Evolutionary conservation across 2,329 filamentous ascomycete species (phyloP).

Genomic region (Fusarium globosum): DNA sequence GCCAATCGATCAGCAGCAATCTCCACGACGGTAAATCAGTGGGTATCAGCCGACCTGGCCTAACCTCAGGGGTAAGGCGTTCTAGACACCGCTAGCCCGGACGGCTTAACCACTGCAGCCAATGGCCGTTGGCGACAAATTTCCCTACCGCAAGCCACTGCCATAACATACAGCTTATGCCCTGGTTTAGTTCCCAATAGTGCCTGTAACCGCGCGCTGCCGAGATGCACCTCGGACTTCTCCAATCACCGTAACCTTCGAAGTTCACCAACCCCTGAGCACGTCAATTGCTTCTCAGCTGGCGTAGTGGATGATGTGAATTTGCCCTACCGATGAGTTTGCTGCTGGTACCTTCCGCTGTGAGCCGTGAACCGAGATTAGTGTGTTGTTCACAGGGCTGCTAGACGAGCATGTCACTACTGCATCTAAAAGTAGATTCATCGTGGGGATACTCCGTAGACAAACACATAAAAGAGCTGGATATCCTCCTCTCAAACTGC

Average conservation of each 20-base stretch:
- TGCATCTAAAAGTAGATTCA: not conserved
- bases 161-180: not conserved
- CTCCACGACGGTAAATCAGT: not conserved
- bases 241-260: not conserved
- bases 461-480: slow-evolving; percentile 14
- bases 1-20: slow-evolving; percentile 3
- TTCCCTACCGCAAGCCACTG: not conserved
- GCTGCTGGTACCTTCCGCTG: not conserved
- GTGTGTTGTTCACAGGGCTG: not conserved
- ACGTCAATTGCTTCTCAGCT: not conserved
- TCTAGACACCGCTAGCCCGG: not conserved
- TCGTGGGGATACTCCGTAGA: not conserved
- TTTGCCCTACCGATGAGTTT: not conserved
- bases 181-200: not conserved
- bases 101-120: not conserved
- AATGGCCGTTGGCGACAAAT: not conserved
- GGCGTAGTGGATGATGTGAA: not conserved
- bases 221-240: not conserved
- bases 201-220: not conserved
- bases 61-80: not conserved
- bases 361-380: slow-evolving; percentile 10
- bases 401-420: not conserved
- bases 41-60: not conserved
- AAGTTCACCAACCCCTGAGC: not conserved
- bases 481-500: not conserved